Base-by-base conservation (phyloP, 352 stramenopile species). In the Globisporangium megalacanthum region DNA sequence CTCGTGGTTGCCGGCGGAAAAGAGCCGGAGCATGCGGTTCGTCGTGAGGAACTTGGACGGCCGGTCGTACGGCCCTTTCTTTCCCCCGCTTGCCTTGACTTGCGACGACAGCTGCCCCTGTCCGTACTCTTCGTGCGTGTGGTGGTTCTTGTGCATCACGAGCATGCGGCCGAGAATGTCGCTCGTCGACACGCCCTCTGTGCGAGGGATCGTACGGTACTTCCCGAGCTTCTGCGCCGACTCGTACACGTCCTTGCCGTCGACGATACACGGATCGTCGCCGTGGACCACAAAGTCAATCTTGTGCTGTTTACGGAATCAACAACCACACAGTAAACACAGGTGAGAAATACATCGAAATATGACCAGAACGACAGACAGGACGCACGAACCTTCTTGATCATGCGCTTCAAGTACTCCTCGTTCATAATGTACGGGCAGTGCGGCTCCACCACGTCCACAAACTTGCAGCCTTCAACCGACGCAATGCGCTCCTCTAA, bases 211-310 rank as follows among this genome's bases (percentile, higher is more conserved):
- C 41, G 84, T 98, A 56, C 92, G 77, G 79, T 98, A 99, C 72
- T 97, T 97, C 65, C 96, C 96, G 54, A 97, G 80, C 64, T 90
- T 89, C 72, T 99, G 98, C 14, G 97, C 96, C 52, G 89, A 88
- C 63, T 96, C 96, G 70, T 99, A 99, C 42, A 99, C 97, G 74
- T 99, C 96, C 72, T 98, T 97, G 44, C 95, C 96, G 77, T 99
- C 94, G 3, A 99, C 96, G 59, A 99, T 98, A 79, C 97, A 99
- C 42, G 97, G 96, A 70, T 99, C 97, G 71, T 99, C 96, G 59
- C 97, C 97, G 74, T 99, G 97, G 41, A 99, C 94, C 4, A 99
- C 94, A 70, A 97, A 99, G 76, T 99, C 97, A 52, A 99, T 98
- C 35, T 94, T 85, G 71, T 99, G 85, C 72, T 78, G 56, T 15